phyloP scores from a whole-genome alignment of 371 early-diverging fungal genomes.

The Mortierella polycephala region DNA sequence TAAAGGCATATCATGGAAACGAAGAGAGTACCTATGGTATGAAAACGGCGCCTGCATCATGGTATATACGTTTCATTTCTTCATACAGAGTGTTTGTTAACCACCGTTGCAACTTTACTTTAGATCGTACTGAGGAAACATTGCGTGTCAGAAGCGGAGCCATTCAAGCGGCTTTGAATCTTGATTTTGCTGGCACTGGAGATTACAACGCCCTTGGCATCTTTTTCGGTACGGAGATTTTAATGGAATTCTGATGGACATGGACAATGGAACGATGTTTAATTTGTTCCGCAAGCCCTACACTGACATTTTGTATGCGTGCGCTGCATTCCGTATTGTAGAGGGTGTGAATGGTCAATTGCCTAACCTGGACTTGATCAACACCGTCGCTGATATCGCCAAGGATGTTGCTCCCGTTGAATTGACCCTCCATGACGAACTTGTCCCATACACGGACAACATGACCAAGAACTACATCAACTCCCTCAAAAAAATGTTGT shows the following conservation, averaged over 20 bases:
- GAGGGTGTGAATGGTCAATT: constrained; percentile 95
- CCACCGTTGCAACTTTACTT: background rate
- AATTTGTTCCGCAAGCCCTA: background rate
- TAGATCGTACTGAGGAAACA: constrained; percentile 36
- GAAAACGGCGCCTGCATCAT: background rate
- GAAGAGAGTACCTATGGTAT: constrained; percentile 50
- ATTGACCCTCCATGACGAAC: constrained; percentile 43
- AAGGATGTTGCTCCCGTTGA: constrained; percentile 33
- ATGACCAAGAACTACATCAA: constrained; percentile 54
- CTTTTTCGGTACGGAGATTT: constrained; percentile 70
- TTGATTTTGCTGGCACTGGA: constrained; percentile 83
- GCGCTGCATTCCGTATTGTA: constrained; percentile 22
- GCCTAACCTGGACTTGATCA: constrained; percentile 92
- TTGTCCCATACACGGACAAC: constrained; percentile 39
- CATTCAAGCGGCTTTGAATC: constrained; percentile 87
- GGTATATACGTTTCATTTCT: too few relatives aligned
- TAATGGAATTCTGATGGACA: background rate
- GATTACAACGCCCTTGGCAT: constrained; percentile 81
- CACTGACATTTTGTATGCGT: background rate
- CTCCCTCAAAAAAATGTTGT: constrained; percentile 63
- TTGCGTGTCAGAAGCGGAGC: constrained; percentile 73
- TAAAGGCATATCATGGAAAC: constrained; percentile 90
- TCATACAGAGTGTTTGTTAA: background rate
- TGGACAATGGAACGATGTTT: background rate
- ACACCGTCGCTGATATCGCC: constrained; percentile 42